A percentile compares a stretch with the other conserved stretches of the same genome.
Evolutionary conservation across 148 eudicot genomes (phyloP).

Genomic region (Chenopodium quinoa): DNA sequence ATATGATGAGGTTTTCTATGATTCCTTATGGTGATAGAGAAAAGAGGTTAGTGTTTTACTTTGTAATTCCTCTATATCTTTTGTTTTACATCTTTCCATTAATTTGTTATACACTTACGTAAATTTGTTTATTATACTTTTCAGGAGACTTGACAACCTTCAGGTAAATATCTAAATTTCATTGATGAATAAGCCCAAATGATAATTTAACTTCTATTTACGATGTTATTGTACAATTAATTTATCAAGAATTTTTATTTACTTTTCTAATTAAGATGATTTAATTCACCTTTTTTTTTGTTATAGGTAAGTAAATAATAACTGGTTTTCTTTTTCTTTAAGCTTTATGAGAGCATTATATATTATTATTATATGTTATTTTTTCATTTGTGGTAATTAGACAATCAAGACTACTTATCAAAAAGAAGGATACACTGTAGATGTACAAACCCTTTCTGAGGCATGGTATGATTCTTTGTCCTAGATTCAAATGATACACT

Average conservation of each 20-base stretch:
- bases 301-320: no score
- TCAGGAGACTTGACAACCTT: constrained; percentile 37
- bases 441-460: constrained; percentile 20
- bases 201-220: no score
- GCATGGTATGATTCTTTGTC: constrained; percentile 21
- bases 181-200: neutral
- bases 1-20: constrained; percentile 22
- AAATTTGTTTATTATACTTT: neutral
- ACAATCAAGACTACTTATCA: constrained; percentile 32
- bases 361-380: no score
- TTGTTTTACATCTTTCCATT: neutral
- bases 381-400: neutral
- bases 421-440: constrained; percentile 29
- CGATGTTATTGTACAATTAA: no score
- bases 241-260: no score
- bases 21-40: constrained; percentile 29
- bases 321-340: no score
- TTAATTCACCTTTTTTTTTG: no score
- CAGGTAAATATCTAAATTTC: constrained; percentile 12
- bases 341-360: no score
- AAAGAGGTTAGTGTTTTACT: constrained; percentile 25
- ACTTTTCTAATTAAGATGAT: no score
- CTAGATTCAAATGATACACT: neutral
- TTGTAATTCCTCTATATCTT: no score
- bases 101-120: neutral